phyloP scores from a whole-genome alignment of 2,329 filamentous ascomycete genomes.

The Bertia moriformis region DNA sequence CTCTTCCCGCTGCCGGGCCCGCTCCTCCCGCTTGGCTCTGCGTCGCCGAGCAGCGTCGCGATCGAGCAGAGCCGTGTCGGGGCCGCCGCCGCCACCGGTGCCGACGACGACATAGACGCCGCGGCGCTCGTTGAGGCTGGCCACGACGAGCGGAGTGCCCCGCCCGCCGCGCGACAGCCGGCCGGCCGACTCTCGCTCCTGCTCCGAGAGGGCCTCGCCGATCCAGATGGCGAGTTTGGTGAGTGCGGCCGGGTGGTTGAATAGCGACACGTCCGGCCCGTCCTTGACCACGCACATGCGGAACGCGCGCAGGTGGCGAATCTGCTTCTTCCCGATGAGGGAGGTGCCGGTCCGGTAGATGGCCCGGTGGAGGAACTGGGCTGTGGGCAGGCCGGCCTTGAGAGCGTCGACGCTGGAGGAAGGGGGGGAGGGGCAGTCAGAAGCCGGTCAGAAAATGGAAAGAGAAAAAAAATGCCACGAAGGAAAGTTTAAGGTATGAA shows the following conservation, averaged over 20 bases:
- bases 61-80: constrained; percentile 55
- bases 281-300: constrained; percentile 94
- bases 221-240: constrained; percentile 92
- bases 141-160: constrained; percentile 77
- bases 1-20: constrained; percentile 46
- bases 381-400: constrained; percentile 63
- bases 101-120: constrained; percentile 88
- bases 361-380: constrained; percentile 77
- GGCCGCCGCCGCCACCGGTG: constrained; percentile 72
- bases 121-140: constrained; percentile 74
- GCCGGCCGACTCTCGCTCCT: constrained; percentile 66
- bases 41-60: constrained; percentile 50
- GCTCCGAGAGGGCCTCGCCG: constrained; percentile 77
- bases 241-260: constrained; percentile 81
- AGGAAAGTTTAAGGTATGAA: constrained; percentile 12
- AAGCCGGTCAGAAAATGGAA: too few relatives aligned
- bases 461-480: constrained; percentile 18
- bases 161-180: constrained; percentile 53
- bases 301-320: constrained; percentile 81
- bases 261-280: constrained; percentile 74
- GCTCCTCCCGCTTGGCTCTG: constrained; percentile 46
- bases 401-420: constrained; percentile 55
- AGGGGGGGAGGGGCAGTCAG: constrained; percentile 29
- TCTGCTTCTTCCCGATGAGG: constrained; percentile 83
- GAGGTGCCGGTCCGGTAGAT: constrained; percentile 87